These are phyloP conservation scores for Nigrospora oryzae DNA, from an alignment of 2,329 filamentous ascomycete species.

Conservation along the genomic window DNA sequence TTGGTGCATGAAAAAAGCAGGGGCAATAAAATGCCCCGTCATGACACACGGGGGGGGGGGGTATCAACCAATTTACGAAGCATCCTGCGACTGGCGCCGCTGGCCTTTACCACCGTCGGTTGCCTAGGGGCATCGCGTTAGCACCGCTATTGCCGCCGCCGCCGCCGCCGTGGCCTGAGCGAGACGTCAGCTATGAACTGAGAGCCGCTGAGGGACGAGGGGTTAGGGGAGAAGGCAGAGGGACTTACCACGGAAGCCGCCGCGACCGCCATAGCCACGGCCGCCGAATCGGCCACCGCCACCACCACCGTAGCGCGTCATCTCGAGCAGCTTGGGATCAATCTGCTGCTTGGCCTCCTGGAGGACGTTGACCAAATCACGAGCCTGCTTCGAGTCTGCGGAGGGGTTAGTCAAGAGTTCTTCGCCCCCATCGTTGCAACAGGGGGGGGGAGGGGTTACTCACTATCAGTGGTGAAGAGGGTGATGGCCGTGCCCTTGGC, in stretches of 20 bases:
- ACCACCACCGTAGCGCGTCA: slow-evolving; percentile 85
- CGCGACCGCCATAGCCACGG: slow-evolving; percentile 56
- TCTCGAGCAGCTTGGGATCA: slow-evolving; percentile 90
- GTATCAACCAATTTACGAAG: slow-evolving; percentile 1
- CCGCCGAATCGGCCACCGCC: slow-evolving; percentile 66
- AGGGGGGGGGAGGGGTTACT: slow-evolving; percentile 37
- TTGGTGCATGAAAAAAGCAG: slow-evolving; percentile 13
- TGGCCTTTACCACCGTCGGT: slow-evolving; percentile 21
- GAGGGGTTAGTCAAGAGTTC: slow-evolving; percentile 23
- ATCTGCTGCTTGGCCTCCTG: slow-evolving; percentile 97
- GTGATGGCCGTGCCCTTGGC: slow-evolving; percentile 94
- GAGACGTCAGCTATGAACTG: neutral
- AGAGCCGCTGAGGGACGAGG: neutral
- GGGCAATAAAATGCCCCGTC: slow-evolving; percentile 7
- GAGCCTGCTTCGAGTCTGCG: slow-evolving; percentile 83
- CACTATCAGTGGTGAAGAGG: slow-evolving; percentile 98
- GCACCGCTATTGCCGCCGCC: slow-evolving; percentile 35
- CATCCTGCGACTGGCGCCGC: neutral
- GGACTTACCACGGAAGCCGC: slow-evolving; percentile 43
- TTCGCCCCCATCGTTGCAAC: neutral
- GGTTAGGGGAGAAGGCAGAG: neutral
- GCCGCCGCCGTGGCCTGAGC: slow-evolving; percentile 15
- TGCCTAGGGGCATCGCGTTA: slow-evolving; percentile 22
- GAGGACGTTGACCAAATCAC: slow-evolving; percentile 88
- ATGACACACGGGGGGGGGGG: slow-evolving; percentile 4